phyloP scores from a whole-genome alignment of 495 filamentous ascomycete species.

The Cairneyella variabilis region DNA sequence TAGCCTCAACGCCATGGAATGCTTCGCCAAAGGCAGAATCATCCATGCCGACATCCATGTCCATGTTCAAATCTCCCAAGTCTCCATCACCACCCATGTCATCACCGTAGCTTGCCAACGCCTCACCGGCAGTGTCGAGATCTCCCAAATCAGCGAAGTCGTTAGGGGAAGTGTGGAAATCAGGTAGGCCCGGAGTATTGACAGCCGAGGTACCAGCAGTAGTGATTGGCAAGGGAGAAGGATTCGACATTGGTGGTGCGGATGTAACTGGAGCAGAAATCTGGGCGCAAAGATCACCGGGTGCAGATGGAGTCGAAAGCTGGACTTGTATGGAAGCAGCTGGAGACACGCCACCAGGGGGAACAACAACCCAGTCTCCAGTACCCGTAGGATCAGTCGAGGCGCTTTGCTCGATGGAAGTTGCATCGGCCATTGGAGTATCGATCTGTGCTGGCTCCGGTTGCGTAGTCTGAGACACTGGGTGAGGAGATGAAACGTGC shows the following conservation, averaged over 20 bases:
- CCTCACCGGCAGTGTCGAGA: conserved; percentile 38
- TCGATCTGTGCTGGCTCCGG: conserved; percentile 25
- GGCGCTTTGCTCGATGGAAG: conserved; percentile 8
- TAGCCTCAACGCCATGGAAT: conserved; percentile 44
- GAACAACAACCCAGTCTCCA: conserved; percentile 54
- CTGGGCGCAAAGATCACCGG: background rate
- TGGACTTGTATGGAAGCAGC: conserved; percentile 14
- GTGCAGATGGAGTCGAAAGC: background rate
- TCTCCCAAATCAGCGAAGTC: conserved; percentile 49
- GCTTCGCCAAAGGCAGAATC: conserved; percentile 55
- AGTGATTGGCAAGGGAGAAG: conserved; percentile 12
- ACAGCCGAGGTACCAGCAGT: conserved; percentile 28
- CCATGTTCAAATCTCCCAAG: conserved; percentile 38
- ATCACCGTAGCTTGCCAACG: conserved; percentile 27
- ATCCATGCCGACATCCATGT: conserved; percentile 45
- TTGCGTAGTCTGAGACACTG: background rate
- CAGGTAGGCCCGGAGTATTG: conserved; percentile 21
- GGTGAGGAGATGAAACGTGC: conserved; percentile 3
- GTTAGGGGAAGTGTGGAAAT: conserved; percentile 40
- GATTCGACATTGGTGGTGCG: conserved; percentile 2
- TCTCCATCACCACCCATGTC: conserved; percentile 27
- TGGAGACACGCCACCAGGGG: conserved; percentile 38
- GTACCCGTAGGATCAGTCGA: conserved; percentile 29
- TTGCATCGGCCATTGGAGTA: conserved; percentile 37
- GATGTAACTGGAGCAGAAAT: background rate